These are phyloP conservation scores for Leersia perrieri DNA, from an alignment of 176 grass and related monocot genomes.

Conservation along the genomic window DNA sequence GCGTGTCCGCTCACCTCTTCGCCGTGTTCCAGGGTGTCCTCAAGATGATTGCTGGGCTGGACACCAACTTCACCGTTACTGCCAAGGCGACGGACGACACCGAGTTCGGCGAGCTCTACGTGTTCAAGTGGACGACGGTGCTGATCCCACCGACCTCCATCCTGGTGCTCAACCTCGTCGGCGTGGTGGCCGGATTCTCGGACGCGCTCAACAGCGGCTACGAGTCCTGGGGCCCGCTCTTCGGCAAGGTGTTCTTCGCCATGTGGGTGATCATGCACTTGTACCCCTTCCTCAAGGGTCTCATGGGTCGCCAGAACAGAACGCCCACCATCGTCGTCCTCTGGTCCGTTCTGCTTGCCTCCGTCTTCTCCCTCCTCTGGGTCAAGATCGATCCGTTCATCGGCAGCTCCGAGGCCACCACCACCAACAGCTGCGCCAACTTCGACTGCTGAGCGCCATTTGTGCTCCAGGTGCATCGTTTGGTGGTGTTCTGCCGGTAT, in stretches of 20 bases:
- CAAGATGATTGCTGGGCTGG: slow-evolving; percentile 84
- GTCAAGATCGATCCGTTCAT: slow-evolving; percentile 94
- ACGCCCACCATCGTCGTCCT: slow-evolving; percentile 92
- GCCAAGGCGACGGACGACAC: slow-evolving; percentile 67
- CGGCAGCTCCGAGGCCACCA: slow-evolving; percentile 38
- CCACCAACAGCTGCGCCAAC: slow-evolving; percentile 41
- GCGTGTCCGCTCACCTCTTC: slow-evolving; percentile 88
- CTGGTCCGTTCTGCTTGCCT: slow-evolving; percentile 89
- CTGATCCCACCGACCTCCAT: slow-evolving; percentile 89
- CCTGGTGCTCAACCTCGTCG: slow-evolving; percentile 86
- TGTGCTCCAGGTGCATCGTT: background rate
- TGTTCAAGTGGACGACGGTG: slow-evolving; percentile 98
- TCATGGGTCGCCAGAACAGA: slow-evolving; percentile 94
- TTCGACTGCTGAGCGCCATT: slow-evolving; percentile 61
- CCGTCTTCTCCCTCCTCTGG: slow-evolving; percentile 93
- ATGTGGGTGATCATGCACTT: slow-evolving; percentile 98
- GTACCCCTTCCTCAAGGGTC: slow-evolving; percentile 97
- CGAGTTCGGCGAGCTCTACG: slow-evolving; percentile 79
- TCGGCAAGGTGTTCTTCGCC: slow-evolving; percentile 95
- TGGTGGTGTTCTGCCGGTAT: background rate
- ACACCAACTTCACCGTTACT: slow-evolving; percentile 97
- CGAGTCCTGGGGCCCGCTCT: slow-evolving; percentile 93
- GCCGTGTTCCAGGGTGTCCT: slow-evolving; percentile 97
- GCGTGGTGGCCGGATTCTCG: slow-evolving; percentile 85
- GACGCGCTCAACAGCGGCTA: slow-evolving; percentile 93